Evolutionary conservation across 1,139 yeast species (phyloP), one percentile per base, ranked within the genome.

Genomic region (Kodamaea sp.): DNA sequence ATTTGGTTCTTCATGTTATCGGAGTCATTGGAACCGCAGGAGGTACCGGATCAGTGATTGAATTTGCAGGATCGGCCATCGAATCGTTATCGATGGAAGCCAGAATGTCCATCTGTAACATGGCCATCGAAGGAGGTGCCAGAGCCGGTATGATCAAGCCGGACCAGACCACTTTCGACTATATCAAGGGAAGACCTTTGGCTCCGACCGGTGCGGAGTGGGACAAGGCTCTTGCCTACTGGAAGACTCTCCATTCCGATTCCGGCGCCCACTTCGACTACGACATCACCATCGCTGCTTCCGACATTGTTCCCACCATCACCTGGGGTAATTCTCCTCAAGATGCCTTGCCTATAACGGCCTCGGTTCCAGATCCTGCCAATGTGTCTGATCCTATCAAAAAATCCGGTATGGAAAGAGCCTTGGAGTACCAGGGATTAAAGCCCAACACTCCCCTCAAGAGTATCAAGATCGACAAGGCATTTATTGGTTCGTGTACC

Each of bases 261-360:
- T 84, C 80, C 39, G 96, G 86, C 48, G 97, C 98, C 25, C 70
- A 76, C 44, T 92, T 89, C 50, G 98, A 92, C 57, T 68, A 78
- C 50, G 96, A 87, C 51, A 83, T 92, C 48, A 73, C 75, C 35
- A 86, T 92, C 55, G 73, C 83, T 47, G 96, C 95, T 31, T 68
- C 75, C 24, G 97, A 90, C 52, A 83, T 92, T 43, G 80, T 84
- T 32, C 98, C 98, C 46, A 92, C 98, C 21, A 89, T 92, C 42
- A 92, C 98, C 13, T 92, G 98, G 98, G 98, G 98, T 71, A 92
- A 94, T 48, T 90, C 97, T 52, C 98, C 98, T 24, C 97, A 92
- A 67, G 98, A 92, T 59, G 97, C 97, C 29, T 73, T 92, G 47
- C 97, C 98, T 46, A 90, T 92, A 55, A 83, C 92, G 18, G 95